Evolutionary conservation across 352 stramenopile genomes (phyloP), one percentile per base, ranked within the genome.

Genomic region (Phytopythium vexans): DNA sequence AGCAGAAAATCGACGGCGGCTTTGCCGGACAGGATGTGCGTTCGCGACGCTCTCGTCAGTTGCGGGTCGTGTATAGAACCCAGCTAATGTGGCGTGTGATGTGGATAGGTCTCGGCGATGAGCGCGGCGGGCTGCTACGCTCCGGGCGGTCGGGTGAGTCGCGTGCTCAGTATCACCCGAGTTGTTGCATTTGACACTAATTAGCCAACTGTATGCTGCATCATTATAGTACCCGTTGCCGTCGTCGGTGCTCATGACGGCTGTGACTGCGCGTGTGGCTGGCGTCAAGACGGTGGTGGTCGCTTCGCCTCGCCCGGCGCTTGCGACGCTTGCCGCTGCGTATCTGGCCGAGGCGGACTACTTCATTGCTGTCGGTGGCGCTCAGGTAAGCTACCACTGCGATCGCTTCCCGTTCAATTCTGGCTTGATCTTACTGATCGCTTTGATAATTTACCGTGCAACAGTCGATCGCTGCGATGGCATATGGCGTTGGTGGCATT

Each of bases 231-330:
- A 99, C 74, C 96, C 96, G 9, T 71, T 99, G 21, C 97, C 97
- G 16, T 99, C 96, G 15, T 98, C 94, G 0, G 97, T 99, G 40
- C 66, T 99, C 8, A 99, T 99, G 97, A 99, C 95, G 5, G 94
- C 90, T 6, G 84, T 98, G 40, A 98, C 96, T 0, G 96, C 96
- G 16, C 77, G 92, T 11, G 94, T 97, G 0, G 95, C 96, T 6
- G 96, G 96, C 38, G 97, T 97, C 45, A 67, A 92, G 62, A 97
- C 74, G 10, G 94, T 99, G 37, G 84, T 98, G 32, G 89, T 99
- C n/a, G 82, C 94, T 3, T 98, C 91, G 11, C 97, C 97, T 2
- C 79, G 87, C 27, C 96, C 97, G 0, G 87, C 92, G 3, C 70
- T 74, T 3, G 96, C 96, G 36, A 99, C 96, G 15, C 68, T 99